Evolutionary conservation across 148 eudicot species (phyloP), one percentile per base, ranked within the genome.

Genomic region (Silene conica): DNA sequence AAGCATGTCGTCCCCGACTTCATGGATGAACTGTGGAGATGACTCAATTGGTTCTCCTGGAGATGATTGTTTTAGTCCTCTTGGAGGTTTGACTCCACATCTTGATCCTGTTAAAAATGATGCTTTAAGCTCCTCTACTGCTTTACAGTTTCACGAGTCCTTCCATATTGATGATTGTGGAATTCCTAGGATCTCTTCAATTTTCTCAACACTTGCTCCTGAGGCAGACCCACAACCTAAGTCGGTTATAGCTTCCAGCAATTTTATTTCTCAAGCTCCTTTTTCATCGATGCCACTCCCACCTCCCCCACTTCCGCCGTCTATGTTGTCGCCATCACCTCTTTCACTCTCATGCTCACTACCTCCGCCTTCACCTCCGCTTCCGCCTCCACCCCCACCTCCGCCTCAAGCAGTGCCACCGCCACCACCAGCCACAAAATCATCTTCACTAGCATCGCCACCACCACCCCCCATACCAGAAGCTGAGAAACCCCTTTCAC

Each of bases 21-120:
- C 73, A 31, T 19, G 56, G 38, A 89, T 91, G 86, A 84, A 83
- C 71, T 86, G 83, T 77, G 89, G 82, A 31, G 87, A 86, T 54
- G 97, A 87, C 66, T 80, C 87, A 71, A 78, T 95, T 16, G 78
- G 79, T 65, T 85, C 86, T 75, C 89, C 87, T 20, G 82, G 80
- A 71, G 79, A 78, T 67, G 91, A 85, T 77, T 86, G 88, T 78
- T 92, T 92, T 73, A 85, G 87, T 63, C 86, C 92, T 26, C 82
- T 91, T 67, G 89, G 80, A 68, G 89, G 86, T 38, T 70, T 89
- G 69, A 91, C 85, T 70, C 89, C 86, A n/a, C 81, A 82, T 67
- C 74, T 81, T 15, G 85, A 82, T 72, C 83, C 81, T 28, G 87
- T 83, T 52, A 86, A 81, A 66, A 78, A 78, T 63, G 89, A 88